phyloP scores from a whole-genome alignment of 129 eudicot genomes.

The Pulicaria dysenterica region DNA sequence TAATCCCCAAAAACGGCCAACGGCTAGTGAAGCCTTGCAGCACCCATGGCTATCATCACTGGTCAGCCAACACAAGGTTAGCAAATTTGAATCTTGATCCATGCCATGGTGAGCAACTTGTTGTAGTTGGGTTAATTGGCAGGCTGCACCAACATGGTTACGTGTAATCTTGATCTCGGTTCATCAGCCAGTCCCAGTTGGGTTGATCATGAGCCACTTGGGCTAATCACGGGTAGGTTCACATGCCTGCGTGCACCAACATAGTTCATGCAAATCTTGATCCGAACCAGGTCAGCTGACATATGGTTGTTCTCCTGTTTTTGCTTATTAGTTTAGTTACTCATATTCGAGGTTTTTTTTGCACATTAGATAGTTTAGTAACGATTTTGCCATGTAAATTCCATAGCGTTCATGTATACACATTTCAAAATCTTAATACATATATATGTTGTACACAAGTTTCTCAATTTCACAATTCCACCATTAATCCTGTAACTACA shows the following conservation, averaged over 20 bases:
- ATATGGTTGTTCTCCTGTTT: slow-evolving; percentile 7
- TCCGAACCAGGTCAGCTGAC: neutral
- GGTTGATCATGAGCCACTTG: slow-evolving; percentile 4
- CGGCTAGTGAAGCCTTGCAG: slow-evolving; percentile 81
- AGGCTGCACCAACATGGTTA: slow-evolving; percentile 2
- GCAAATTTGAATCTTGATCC: slow-evolving; percentile 19
- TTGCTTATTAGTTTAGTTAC: slow-evolving; percentile 4
- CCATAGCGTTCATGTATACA: slow-evolving; percentile 21
- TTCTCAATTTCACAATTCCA: slow-evolving; percentile 11
- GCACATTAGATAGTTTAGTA: slow-evolving; percentile 6
- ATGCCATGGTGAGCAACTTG: slow-evolving; percentile 14
- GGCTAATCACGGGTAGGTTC: slow-evolving; percentile 5
- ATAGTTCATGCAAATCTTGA: slow-evolving; percentile 8
- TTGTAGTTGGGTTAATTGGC: neutral
- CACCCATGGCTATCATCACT: slow-evolving; percentile 87
- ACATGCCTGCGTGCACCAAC: slow-evolving; percentile 14
- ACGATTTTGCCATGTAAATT: slow-evolving; percentile 34
- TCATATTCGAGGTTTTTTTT: neutral
- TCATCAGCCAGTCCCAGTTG: too few species aligned
- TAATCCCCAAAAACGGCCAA: slow-evolving; percentile 74
- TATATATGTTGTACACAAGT: slow-evolving; percentile 17
- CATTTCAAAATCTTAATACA: slow-evolving; percentile 22
- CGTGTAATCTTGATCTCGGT: slow-evolving; percentile 12
- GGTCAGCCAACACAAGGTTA: neutral
- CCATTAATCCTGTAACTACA: neutral